Evolutionary conservation across 2,329 filamentous ascomycete genomes (phyloP), one percentile per base, ranked within the genome.

Genomic region (Cladophialophora carrionii): DNA sequence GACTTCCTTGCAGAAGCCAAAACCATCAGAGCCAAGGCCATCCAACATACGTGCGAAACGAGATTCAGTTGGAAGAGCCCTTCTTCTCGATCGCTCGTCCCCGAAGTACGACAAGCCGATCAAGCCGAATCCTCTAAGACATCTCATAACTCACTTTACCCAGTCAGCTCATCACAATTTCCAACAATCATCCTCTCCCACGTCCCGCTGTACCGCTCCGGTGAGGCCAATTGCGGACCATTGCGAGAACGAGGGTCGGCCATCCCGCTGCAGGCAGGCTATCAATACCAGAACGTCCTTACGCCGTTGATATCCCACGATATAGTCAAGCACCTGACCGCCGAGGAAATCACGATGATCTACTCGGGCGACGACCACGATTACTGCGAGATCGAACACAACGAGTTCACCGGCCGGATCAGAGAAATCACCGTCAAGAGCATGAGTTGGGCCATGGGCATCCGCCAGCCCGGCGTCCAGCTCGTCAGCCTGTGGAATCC

Each of bases 321-420:
- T 58, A 81, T 99, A 43, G 81, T 96, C 49, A 84, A 88, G 65
- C 90, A 88, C 68, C 83, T 96, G 37, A 92, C 92, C 0, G 64
- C 70, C 7, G 61, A 68, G 26, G 91, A 95, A 67, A 86, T 98
- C 12, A 83, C 87, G 2, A 90, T 95, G 70, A 90, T 93, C 51
- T 99, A 98, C 74, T 96, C 92, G 0, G 95, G 95, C 10, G 95
- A 99, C 72, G 95, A 99, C 74, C 95, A 99, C 79, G 95, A 99
- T 79, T 97, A 98, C 79, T 99, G 95, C 78, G 93, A 96, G 73
- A 80, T 98, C 6, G 83, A 88, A 0, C 95, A 99, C 76, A 86
- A 87, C 2, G 83, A 86, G 20, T 86, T 88, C 65, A 87, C 87
- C 68, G 84, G 83, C 37, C 79, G 81, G 0, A 84, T 82, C 4